Percentiles rank a stretch among this genome's conserved stretches.
Conservation (phyloP, 2,329 filamentous ascomycete species). For the Cladosporium oxysporum region DNA sequence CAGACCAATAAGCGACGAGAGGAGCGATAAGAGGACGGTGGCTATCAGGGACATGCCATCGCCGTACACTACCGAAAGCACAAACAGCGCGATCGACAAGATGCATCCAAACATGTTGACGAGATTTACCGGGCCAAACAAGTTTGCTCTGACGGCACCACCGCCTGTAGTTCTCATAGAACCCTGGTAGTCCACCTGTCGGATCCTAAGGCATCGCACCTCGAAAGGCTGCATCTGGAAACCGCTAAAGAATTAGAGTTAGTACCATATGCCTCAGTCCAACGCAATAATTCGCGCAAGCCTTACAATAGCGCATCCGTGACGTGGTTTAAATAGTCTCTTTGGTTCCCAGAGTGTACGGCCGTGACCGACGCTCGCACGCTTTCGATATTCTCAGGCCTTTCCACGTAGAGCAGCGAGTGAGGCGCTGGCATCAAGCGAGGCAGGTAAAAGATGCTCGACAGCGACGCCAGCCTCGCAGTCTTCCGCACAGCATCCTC, state of each 20-base stretch:
- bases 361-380: constrained; percentile 46
- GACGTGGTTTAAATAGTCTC: constrained; percentile 51
- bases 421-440: constrained; percentile 54
- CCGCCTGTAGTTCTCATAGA: constrained; percentile 2
- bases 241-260: constrained; percentile 4
- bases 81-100: constrained; percentile 47
- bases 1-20: constrained; percentile 52
- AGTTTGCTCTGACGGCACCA: constrained; percentile 8
- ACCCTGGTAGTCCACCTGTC: constrained; percentile 16
- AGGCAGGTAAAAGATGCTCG: constrained; percentile 51
- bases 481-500: constrained; percentile 54
- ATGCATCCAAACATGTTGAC: constrained; percentile 49
- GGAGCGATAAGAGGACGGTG: constrained; percentile 48
- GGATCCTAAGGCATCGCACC: constrained; percentile 34
- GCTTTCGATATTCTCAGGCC: constrained; percentile 46
- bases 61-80: constrained; percentile 45
- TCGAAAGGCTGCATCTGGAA: constrained; percentile 26
- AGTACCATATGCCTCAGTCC: neutral
- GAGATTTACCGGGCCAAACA: constrained; percentile 46
- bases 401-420: constrained; percentile 48
- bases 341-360: constrained; percentile 51
- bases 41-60: constrained; percentile 56
- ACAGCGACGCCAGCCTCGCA: constrained; percentile 53
- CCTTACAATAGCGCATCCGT: constrained; percentile 50
- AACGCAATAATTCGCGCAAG: neutral